Evolutionary conservation across 2,329 filamentous ascomycete genomes (phyloP), one percentile per base, ranked within the genome.

Genomic region (Pseudofabraea citricarpa): DNA sequence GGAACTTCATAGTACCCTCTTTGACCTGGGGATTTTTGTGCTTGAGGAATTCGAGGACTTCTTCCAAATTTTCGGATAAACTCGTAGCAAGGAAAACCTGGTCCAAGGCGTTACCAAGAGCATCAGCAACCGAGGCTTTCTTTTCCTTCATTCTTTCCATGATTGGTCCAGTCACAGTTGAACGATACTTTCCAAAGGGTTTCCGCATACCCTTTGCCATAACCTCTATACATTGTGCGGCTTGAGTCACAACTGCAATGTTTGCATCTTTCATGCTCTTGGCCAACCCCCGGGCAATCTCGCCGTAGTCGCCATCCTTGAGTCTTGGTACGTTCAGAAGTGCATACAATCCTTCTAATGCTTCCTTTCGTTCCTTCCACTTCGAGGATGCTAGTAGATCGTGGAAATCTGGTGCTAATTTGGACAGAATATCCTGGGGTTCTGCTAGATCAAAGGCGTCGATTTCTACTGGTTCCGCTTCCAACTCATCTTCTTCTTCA

Each of bases 201-300:
- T 79, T 83, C 35, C 88, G 83, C 48, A 98, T 63, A 38, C 93
- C 93, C 57, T 88, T 93, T 36, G 90, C 91, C 20, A 98, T 71
- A 21, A 86, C 77, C 58, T 97, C 90, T 24, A 96, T 85, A 65
- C 91, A 95, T 57, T 94, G 90, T 3, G 91, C 93, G 5, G 94
- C 91, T 51, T 93, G 84, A 2, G 86, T 93, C 16, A 96, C 93
- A 38, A 97, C 93, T 5, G 88, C 85, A 54, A 98, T 85, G 60
- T 98, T 98, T 56, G 94, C 93, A 56, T 98, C 94, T 66, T 98
- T 98, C 93, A 98, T 98, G 56, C 81, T 89, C 66, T 97, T 98
- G 35, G 93, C 91, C 43, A 97, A 74, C 4, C 81, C 84, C 48
- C 87, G 79, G 44, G 87, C 81, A 53, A 97, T 76, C 56, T 97